Evolutionary conservation across 2,329 filamentous ascomycete species (phyloP).

Genomic region (Venturia oleaginea): DNA sequence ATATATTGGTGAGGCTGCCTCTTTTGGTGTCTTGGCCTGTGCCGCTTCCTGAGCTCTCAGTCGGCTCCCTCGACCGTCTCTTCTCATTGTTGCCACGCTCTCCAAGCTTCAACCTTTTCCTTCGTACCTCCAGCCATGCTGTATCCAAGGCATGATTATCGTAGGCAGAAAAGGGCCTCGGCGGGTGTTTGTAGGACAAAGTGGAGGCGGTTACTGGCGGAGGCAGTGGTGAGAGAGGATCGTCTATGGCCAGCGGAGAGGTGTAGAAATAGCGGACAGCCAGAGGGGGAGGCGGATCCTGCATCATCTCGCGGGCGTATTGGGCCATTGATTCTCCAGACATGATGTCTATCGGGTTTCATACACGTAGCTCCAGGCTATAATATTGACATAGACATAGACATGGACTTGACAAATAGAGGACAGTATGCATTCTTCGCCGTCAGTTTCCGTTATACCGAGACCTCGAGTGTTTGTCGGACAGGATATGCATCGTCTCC

Average conservation of each 20-base stretch:
- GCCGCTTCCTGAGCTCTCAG: neutral
- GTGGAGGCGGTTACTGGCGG: conserved; percentile 41
- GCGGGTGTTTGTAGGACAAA: conserved; percentile 46
- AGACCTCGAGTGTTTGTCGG: neutral
- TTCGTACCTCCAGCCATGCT: conserved; percentile 59
- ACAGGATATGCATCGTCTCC: neutral
- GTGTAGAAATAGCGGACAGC: conserved; percentile 65
- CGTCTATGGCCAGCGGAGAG: conserved; percentile 74
- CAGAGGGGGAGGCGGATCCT: conserved; percentile 26
- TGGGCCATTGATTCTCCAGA: neutral
- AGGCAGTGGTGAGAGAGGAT: conserved; percentile 65
- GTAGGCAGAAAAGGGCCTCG: conserved; percentile 67
- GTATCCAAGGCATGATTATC: conserved; percentile 75
- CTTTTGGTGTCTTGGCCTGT: neutral
- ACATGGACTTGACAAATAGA: no score
- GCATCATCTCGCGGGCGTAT: conserved; percentile 5
- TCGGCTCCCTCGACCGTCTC: neutral
- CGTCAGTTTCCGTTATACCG: neutral
- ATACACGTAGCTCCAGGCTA: neutral
- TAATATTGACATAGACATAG: no score
- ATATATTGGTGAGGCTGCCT: conserved; percentile 8
- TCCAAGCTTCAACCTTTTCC: conserved; percentile 37
- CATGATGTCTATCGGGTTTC: neutral
- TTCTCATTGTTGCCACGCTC: conserved; percentile 27
- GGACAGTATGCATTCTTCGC: neutral